Percentiles rank a stretch among this genome's conserved stretches.
Evolutionary conservation across 495 filamentous ascomycete species (phyloP).

Genomic region (Oidiodendron maius): DNA sequence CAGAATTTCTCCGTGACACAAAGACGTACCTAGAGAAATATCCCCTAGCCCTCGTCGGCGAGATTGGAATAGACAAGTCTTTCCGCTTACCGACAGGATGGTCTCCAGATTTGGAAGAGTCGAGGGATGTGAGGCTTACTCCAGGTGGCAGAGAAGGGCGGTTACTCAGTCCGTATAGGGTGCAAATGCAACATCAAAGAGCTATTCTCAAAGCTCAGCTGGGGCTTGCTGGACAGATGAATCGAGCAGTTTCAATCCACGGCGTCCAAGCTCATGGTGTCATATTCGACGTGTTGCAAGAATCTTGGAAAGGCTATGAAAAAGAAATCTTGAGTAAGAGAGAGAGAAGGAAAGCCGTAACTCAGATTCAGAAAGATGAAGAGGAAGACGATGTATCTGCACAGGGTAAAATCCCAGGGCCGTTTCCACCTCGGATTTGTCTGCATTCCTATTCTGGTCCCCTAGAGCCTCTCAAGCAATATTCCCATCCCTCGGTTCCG

Average conservation of each 20-base stretch:
- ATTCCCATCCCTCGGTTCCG: constrained; percentile 67
- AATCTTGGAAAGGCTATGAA: constrained; percentile 81
- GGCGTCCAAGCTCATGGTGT: constrained; percentile 87
- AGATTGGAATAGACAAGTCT: constrained; percentile 80
- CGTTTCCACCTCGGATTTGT: constrained; percentile 86
- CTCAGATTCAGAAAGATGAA: constrained; percentile 27
- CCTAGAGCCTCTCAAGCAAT: constrained; percentile 70
- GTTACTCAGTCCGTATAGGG: constrained; percentile 64
- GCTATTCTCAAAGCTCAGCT: constrained; percentile 74
- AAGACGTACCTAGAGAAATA: constrained; percentile 53
- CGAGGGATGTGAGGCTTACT: constrained; percentile 52
- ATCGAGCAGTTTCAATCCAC: constrained; percentile 78
- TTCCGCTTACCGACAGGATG: constrained; percentile 74
- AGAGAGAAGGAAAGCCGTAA: constrained; percentile 43
- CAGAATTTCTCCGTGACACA: constrained; percentile 58
- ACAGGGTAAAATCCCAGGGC: constrained; percentile 24
- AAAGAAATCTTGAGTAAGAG: constrained; percentile 58
- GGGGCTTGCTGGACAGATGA: constrained; percentile 75
- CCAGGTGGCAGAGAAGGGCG: constrained; percentile 81
- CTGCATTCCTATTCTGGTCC: constrained; percentile 90
- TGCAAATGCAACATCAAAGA: constrained; percentile 74
- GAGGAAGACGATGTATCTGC: constrained; percentile 21
- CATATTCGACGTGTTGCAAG: constrained; percentile 66
- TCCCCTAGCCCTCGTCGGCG: constrained; percentile 73
- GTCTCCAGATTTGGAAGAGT: constrained; percentile 43